Conservation (phyloP, 805 yeast species). For the Lipomyces orientalis region DNA sequence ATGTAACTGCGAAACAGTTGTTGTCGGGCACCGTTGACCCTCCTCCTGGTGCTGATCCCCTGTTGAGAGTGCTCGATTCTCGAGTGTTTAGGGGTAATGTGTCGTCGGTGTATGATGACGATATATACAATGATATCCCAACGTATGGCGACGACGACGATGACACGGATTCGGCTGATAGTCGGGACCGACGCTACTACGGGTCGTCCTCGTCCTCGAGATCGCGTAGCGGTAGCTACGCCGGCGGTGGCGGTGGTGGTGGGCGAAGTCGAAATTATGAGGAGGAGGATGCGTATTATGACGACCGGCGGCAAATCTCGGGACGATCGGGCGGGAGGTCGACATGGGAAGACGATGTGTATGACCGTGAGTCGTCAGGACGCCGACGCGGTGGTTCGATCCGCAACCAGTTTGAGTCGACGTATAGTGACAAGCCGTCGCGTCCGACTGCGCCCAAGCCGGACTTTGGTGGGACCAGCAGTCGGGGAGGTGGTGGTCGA, state of each 20-base stretch:
- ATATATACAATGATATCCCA: constrained; percentile 77
- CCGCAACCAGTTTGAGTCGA: constrained; percentile 51
- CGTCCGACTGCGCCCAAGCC: constrained; percentile 54
- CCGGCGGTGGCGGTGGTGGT: constrained; percentile 20
- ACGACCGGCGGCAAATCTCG: constrained; percentile 43
- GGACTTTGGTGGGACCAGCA: constrained; percentile 41
- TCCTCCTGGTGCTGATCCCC: constrained; percentile 87
- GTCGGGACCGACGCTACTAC: constrained; percentile 24
- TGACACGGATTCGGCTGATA: constrained; percentile 27
- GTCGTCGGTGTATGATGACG: constrained; percentile 63
- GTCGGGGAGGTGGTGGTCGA: constrained; percentile 10
- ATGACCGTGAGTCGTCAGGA: constrained; percentile 53
- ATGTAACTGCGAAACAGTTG: constrained; percentile 85
- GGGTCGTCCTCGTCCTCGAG: constrained; percentile 19
- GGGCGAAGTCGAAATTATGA: constrained; percentile 34
- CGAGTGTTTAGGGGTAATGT: constrained; percentile 71
- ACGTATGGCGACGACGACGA: constrained; percentile 49
- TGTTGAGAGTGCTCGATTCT: constrained; percentile 83
- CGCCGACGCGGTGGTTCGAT: constrained; percentile 43
- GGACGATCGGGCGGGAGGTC: constrained; percentile 43
- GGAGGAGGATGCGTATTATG: constrained; percentile 52
- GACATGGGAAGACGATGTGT: constrained; percentile 90
- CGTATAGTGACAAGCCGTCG: constrained; percentile 48
- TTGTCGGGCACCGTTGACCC: constrained; percentile 87
- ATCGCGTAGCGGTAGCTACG: constrained; percentile 25